Evolutionary conservation across 2,329 filamentous ascomycete genomes (phyloP), one percentile per base, ranked within the genome.

Genomic region (Chrysoporthe deuterocubensis): DNA sequence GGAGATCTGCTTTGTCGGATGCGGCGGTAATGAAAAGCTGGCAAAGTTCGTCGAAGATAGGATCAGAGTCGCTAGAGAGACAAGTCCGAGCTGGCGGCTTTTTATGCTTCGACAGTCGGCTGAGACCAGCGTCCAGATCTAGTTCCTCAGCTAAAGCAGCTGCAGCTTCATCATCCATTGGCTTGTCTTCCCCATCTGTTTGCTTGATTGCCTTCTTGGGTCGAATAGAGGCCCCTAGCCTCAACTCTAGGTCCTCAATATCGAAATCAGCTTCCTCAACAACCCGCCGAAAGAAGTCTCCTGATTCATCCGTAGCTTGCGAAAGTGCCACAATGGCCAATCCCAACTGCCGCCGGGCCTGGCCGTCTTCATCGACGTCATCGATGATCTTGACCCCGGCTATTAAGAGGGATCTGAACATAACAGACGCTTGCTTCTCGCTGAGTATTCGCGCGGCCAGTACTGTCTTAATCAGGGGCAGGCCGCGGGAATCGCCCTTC

Each of bases 191-290:
- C 82, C 81, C n/a, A 84, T 81, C 21, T 87, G 78, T 43, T 16
- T 67, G 67, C 59, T 69, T 69, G 44, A 69, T 65, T 48, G 83
- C 76, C 57, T 85, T 81, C 67, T 73, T 81, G 8, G 86, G 85
- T 52, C 90, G 86, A 69, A 94, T 87, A 11, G 89, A 87, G 9
- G 90, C 87, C 66, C 92, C 90, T 26, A 96, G 83, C 72, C 88
- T 90, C 79, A 92, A 85, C 78, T 96, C 92, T 21, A 96, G 80
- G 60, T 89, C 86, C 69, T 93, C 88, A 57, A 96, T 86, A 73
- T 96, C 90, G 69, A 93, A 84, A 14, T 90, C 86, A 8, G 88
- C 85, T 52, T 90, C 87, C 46, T 88, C 82, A 48, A 95, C 85
- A 4, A 90, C 86, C n/a, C 83, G 83, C 69, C 89, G 84, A 67